Evolutionary conservation across 169 alveolate genomes (phyloP).

Genomic region (Besnoitia besnoiti): DNA sequence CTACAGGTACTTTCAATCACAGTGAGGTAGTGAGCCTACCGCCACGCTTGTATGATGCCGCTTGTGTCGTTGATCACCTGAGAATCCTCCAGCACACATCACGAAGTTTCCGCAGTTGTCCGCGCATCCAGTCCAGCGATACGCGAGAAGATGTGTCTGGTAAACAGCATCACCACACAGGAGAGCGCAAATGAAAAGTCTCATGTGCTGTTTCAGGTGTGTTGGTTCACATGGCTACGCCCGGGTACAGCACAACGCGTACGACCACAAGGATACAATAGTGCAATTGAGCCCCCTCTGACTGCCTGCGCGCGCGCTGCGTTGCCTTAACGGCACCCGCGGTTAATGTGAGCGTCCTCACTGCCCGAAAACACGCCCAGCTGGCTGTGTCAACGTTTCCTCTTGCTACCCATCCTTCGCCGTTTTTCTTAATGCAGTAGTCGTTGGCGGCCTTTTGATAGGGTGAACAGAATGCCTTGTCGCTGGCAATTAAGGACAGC

Average conservation of each 20-base stretch:
- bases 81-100: neutral
- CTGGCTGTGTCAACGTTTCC: neutral
- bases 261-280: neutral
- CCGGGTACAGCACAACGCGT: no score
- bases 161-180: neutral
- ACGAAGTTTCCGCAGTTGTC: conserved; percentile 16
- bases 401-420: conserved; percentile 31
- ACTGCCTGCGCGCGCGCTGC: neutral
- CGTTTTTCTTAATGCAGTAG: neutral
- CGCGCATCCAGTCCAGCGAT: conserved; percentile 31
- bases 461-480: neutral
- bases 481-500: neutral
- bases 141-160: conserved; percentile 10
- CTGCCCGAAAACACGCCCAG: conserved; percentile 1
- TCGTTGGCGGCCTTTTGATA: neutral
- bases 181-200: neutral
- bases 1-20: no score
- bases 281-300: neutral
- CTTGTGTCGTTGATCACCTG: neutral
- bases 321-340: no score
- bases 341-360: neutral
- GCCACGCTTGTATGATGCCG: neutral
- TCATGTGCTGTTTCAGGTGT: no score
- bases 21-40: no score
- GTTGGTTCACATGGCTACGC: no score